These are phyloP conservation scores for Amylostereum chailletii DNA, from an alignment of 1,284 basidiomycete genomes.

Conservation along the genomic window DNA sequence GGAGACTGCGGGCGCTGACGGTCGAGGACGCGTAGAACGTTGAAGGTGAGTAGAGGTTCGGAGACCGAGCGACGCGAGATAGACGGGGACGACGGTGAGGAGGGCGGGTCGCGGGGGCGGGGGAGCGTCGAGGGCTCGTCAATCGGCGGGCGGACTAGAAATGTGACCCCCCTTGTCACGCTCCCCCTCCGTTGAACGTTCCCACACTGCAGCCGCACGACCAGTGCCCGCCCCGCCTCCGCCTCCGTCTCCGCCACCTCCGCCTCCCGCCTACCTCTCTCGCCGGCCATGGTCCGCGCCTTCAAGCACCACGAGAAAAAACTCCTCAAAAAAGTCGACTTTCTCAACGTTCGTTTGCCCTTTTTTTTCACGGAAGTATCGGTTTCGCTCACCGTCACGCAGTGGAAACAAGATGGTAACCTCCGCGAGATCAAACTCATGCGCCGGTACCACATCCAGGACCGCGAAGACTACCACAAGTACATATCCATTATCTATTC, in stretches of 20 bases:
- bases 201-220: slow-evolving; percentile 4
- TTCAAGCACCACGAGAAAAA: slow-evolving; percentile 93
- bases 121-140: too few species aligned
- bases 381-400: slow-evolving; percentile 10
- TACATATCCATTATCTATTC: slow-evolving; percentile 22
- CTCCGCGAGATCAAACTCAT: slow-evolving; percentile 92
- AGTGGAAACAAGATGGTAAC: slow-evolving; percentile 98
- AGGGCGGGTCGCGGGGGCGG: too few species aligned
- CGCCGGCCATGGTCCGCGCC: slow-evolving; percentile 63
- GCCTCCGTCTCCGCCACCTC: slow-evolving; percentile 1
- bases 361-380: neutral
- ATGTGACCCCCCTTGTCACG: too few species aligned
- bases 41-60: too few species aligned
- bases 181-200: too few species aligned
- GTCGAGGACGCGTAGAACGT: too few species aligned
- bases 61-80: too few species aligned
- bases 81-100: too few species aligned
- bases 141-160: too few species aligned
- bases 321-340: slow-evolving; percentile 92
- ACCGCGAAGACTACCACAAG: slow-evolving; percentile 96
- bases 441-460: slow-evolving; percentile 91
- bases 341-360: slow-evolving; percentile 64
- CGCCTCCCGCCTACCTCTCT: neutral
- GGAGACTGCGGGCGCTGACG: too few species aligned
- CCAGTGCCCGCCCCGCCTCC: slow-evolving; percentile 3